phyloP scores from a whole-genome alignment of 129 eudicot genomes.

The Heracleum sosnowskyi region DNA sequence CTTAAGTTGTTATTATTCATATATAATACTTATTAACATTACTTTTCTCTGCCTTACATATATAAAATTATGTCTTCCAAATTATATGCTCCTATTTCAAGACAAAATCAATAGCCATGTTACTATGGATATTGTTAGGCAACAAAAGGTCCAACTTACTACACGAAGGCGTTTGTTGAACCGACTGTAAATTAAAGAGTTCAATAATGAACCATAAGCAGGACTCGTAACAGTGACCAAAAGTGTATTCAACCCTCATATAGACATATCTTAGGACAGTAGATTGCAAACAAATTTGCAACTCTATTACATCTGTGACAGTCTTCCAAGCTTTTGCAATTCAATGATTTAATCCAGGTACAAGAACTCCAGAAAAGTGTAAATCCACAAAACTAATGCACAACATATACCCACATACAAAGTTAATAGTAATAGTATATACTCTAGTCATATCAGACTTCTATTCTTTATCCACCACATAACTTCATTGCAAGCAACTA shows the following conservation, averaged over 20 bases:
- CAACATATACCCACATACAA: background rate
- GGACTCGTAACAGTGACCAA: background rate
- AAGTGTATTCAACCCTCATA: background rate
- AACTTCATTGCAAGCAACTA: background rate
- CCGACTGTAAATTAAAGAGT: too few relatives aligned
- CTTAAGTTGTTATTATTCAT: too few relatives aligned
- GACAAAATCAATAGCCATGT: too few relatives aligned
- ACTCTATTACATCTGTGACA: background rate
- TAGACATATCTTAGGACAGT: background rate
- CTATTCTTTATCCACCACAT: background rate
- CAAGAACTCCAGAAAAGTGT: background rate
- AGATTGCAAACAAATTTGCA: background rate
- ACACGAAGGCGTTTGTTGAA: background rate
- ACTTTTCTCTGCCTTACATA: background rate
- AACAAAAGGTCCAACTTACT: background rate
- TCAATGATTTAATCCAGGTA: background rate
- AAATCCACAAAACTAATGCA: background rate
- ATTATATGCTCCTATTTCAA: too few relatives aligned
- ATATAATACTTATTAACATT: background rate
- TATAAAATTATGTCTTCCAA: too few relatives aligned
- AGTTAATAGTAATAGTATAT: background rate
- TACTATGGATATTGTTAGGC: background rate
- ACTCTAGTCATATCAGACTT: background rate
- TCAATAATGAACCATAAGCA: background rate
- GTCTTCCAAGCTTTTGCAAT: background rate